phyloP scores from a whole-genome alignment of 208 protist species.

The Leptomonas pyrrhocoris region DNA sequence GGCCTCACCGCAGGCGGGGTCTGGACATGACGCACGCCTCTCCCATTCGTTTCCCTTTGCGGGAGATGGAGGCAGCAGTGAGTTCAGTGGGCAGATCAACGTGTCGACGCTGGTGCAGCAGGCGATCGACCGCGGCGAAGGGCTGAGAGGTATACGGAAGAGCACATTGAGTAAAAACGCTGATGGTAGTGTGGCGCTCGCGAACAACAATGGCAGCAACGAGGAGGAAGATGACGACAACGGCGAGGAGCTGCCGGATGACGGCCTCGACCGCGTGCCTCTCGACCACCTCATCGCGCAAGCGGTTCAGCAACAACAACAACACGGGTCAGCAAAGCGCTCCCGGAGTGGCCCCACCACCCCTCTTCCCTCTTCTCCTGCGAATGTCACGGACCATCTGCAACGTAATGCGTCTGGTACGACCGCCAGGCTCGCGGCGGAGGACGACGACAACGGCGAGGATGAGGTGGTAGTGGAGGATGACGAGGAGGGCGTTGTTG shows the following conservation, averaged over 20 bases:
- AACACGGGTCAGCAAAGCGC: slow-evolving; percentile 12
- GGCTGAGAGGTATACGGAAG: neutral
- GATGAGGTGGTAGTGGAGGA: neutral
- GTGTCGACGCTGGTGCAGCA: slow-evolving; percentile 23
- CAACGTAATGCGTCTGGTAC: neutral
- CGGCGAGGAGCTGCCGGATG: slow-evolving; percentile 60
- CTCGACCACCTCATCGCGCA: slow-evolving; percentile 42
- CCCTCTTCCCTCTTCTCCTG: neutral
- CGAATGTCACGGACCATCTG: neutral
- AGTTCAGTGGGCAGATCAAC: slow-evolving; percentile 4
- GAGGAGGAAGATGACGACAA: slow-evolving; percentile 29
- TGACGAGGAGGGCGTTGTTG: neutral
- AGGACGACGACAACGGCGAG: neutral
- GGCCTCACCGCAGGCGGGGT: neutral
- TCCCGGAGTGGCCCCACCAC: slow-evolving; percentile 15
- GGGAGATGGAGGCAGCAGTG: slow-evolving; percentile 5
- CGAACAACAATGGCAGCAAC: neutral
- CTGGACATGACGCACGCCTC: neutral
- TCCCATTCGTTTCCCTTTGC: neutral
- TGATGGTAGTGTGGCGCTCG: no score
- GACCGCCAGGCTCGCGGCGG: neutral
- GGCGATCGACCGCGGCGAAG: slow-evolving; percentile 12
- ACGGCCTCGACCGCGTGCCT: slow-evolving; percentile 49
- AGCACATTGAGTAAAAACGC: neutral
- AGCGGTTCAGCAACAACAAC: slow-evolving; percentile 25